Evolutionary conservation across 371 early-diverging fungal genomes (phyloP), one percentile per base, ranked within the genome.

Genomic region (Apophysomyces elegans): DNA sequence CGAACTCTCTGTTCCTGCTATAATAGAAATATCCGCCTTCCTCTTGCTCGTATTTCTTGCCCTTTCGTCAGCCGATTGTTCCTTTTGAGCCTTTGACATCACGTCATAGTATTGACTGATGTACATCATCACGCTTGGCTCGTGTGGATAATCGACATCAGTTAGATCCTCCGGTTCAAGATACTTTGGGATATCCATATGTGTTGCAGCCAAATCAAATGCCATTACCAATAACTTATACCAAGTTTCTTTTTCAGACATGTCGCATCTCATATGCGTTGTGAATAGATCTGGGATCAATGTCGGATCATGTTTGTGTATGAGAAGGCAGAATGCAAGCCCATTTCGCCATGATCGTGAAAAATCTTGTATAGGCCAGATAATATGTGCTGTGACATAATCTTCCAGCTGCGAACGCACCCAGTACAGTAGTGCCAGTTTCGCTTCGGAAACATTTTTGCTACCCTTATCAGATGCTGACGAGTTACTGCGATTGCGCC

Each of bases 261-360:
- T 35, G 37, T 79, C 72, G 4, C 58, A 37, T 18, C 64, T 58
- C n/a, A 77, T 68, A 41, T 68, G 64, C 18, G 68, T 62, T 5
- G 78, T 69, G 58, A 85, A 74, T 26, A 87, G 73, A 58, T 91
- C 86, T 44, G 91, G 88, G 37, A 92, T 68, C 58, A 88, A 76
- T 0, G 77, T 73, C 5, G 90, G 90, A 56, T 88, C 86, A 58
- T 89, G 89, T 6, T 86, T 79, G 68, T 93, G 90, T 45, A 92
- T 86, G 13, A 94, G 78, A 36, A 88, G 81, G 63, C 87, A 81
- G 71, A 93, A 93, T 9, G 86, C 89, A 26, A 89, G 75, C 7
- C 93, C 93, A 58, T 81, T 90, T 69, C 88, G 77, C 93, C 93
- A 93, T 9, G 87, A 81, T 38, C 81, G 76, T 35, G 88, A 83